Evolutionary conservation across 106 monocot genomes (phyloP).

Genomic region (Dendrobium nobile): DNA sequence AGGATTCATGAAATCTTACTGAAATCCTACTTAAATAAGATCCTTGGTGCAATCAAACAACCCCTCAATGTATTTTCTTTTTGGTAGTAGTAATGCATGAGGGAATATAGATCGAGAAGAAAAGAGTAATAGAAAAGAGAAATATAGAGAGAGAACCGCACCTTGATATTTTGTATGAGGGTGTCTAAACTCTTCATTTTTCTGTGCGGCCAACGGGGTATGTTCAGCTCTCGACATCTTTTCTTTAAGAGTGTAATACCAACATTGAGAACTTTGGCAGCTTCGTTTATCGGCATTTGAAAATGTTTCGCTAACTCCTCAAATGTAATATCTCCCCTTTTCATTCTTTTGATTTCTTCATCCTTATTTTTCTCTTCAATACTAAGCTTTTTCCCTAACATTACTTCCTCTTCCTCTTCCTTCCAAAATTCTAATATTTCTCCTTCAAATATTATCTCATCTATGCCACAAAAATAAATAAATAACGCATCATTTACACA

Average conservation of each 20-base stretch:
- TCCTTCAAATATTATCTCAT: background rate
- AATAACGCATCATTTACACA: background rate
- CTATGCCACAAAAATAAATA: background rate
- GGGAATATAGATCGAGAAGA: no score
- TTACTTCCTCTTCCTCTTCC: background rate
- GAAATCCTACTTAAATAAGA: no score
- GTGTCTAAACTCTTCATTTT: slow-evolving; percentile 77
- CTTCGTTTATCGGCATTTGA: slow-evolving; percentile 68
- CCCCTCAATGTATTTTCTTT: no score
- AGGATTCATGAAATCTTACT: no score
- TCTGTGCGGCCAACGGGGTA: slow-evolving; percentile 68
- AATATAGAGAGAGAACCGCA: background rate
- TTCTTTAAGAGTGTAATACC: slow-evolving; percentile 75
- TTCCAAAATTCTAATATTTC: background rate
- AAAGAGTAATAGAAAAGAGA: slow-evolving; percentile 1
- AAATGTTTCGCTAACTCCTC: slow-evolving; percentile 63
- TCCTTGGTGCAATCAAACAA: no score
- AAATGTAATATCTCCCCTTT: slow-evolving; percentile 32
- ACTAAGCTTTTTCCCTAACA: no score
- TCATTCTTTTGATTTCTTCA: background rate
- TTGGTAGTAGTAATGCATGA: no score
- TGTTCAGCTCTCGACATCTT: slow-evolving; percentile 72
- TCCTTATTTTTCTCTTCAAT: no score
- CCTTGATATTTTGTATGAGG: slow-evolving; percentile 71
- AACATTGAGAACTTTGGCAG: slow-evolving; percentile 61